Percentiles rank a stretch among this genome's conserved stretches.
phyloP scores from a whole-genome alignment of 345 rosid genomes.

The Eucalyptus caleyi region DNA sequence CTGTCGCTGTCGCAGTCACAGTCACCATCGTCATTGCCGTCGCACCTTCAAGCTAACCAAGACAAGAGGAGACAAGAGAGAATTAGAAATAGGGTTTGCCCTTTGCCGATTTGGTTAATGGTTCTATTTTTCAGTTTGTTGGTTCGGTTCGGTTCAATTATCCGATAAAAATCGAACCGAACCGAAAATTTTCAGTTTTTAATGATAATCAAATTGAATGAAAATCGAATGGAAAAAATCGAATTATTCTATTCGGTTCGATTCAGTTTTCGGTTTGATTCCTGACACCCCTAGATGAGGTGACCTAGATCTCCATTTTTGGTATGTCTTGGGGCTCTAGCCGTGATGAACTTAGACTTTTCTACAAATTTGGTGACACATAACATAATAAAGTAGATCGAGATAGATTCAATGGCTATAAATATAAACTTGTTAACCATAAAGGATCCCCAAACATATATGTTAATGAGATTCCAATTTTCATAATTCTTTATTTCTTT shows the following conservation, averaged over 20 bases:
- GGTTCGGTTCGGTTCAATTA: too few relatives aligned
- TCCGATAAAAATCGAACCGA: accelerated
- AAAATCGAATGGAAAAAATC: accelerated
- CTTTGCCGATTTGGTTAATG: too few relatives aligned
- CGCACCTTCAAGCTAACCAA: too few relatives aligned
- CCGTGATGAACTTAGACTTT: neutral
- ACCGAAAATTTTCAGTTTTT: too few relatives aligned
- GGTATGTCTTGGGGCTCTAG: neutral
- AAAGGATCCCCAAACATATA: neutral
- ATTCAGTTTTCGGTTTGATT: too few relatives aligned
- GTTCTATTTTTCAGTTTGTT: too few relatives aligned
- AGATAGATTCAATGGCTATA: neutral
- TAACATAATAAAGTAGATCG: neutral
- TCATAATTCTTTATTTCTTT: neutral
- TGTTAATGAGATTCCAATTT: neutral
- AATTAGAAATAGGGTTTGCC: too few relatives aligned
- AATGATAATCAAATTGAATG: too few relatives aligned
- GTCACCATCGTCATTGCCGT: accelerated
- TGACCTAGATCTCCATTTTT: neutral
- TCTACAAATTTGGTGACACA: neutral
- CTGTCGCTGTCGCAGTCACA: too few relatives aligned
- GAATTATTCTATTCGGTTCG: too few relatives aligned
- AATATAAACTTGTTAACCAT: neutral
- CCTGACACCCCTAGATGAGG: neutral
- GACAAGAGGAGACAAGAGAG: too few relatives aligned